Conservation (phyloP, 2,329 filamentous ascomycete genomes). For the Claviceps sp. region DNA sequence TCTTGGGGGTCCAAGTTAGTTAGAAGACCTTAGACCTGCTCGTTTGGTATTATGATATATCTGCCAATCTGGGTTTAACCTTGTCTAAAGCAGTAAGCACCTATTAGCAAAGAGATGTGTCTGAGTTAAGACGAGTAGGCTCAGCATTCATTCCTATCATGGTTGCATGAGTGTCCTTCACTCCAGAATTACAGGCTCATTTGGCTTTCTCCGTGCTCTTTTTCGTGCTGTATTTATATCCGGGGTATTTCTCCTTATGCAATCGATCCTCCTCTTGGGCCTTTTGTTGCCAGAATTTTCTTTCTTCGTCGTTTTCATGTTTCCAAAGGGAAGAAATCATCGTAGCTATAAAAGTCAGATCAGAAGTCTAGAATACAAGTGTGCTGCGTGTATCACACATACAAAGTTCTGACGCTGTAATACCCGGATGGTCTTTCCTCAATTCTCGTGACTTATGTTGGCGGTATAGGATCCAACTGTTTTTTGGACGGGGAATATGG, state of each 20-base stretch:
- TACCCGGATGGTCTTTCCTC: conserved; percentile 10
- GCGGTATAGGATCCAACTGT: conserved; percentile 22
- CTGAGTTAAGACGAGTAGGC: no score
- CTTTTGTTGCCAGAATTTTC: conserved; percentile 11
- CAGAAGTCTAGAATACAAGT: not conserved
- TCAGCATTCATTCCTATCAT: not conserved
- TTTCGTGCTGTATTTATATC: conserved; percentile 14
- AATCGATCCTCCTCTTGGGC: conserved; percentile 13
- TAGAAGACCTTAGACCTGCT: no score
- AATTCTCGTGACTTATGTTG: conserved; percentile 15
- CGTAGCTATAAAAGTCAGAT: conserved; percentile 11
- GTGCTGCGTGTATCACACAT: conserved; percentile 13
- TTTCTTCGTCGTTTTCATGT: conserved; percentile 12
- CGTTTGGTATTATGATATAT: no score
- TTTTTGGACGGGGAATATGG: conserved; percentile 17
- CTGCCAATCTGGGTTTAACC: no score
- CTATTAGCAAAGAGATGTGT: no score
- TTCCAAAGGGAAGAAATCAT: conserved; percentile 17
- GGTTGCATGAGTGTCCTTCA: not conserved
- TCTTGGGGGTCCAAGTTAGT: no score
- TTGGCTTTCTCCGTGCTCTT: conserved; percentile 4
- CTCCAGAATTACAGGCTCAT: not conserved
- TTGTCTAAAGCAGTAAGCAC: no score
- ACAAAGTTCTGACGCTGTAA: conserved; percentile 15
- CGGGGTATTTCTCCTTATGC: conserved; percentile 16